Evolutionary conservation across 768 basidiomycete species (phyloP).

Genomic region (Hypholoma sublateritium): DNA sequence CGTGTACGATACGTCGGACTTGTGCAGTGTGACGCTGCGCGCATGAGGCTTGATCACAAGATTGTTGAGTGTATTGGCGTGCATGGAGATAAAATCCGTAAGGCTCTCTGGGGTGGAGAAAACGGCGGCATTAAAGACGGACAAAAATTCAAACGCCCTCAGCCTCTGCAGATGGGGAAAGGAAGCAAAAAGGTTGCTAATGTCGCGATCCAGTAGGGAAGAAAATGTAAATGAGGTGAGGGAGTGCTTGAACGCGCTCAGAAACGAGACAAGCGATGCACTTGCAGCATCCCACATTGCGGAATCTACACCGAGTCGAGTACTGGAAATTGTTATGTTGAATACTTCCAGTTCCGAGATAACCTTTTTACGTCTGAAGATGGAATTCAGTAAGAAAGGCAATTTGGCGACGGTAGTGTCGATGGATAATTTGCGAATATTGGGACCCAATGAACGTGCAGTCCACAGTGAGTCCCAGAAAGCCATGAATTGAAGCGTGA

Average conservation of each 20-base stretch:
- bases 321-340: conserved; percentile 11
- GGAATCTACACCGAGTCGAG: neutral
- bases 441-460: conserved; percentile 16
- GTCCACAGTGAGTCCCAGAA: conserved; percentile 21
- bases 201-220: conserved; percentile 7
- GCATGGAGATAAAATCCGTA: conserved; percentile 12
- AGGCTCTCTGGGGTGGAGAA: conserved; percentile 6
- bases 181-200: conserved; percentile 7
- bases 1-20: conserved; percentile 12
- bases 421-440: conserved; percentile 19
- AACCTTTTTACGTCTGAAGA: conserved; percentile 1
- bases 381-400: conserved; percentile 16
- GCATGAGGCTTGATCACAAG: conserved; percentile 11
- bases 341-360: conserved; percentile 16
- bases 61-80: conserved; percentile 5
- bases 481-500: conserved; percentile 16
- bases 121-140: conserved; percentile 7
- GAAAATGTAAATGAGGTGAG: conserved; percentile 12
- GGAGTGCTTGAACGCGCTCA: conserved; percentile 7
- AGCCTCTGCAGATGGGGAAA: conserved; percentile 14
- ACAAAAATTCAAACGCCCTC: conserved; percentile 10
- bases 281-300: conserved; percentile 6
- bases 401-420: conserved; percentile 23
- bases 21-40: conserved; percentile 3
- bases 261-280: conserved; percentile 4